phyloP scores from a whole-genome alignment of 2,329 filamentous ascomycete genomes.

The Blastomyces percursus region DNA sequence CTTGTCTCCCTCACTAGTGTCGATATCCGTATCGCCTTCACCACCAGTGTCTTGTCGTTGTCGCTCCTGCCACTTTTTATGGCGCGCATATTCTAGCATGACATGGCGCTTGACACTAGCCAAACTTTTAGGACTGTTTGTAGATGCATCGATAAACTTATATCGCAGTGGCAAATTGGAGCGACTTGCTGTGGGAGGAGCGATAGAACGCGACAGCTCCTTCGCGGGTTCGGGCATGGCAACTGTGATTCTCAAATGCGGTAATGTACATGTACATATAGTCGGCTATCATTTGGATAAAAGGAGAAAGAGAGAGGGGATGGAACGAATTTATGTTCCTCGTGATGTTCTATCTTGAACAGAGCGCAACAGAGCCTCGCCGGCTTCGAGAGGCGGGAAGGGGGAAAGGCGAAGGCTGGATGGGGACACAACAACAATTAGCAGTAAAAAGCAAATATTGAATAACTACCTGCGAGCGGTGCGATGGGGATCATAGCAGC shows the following conservation, averaged over 20 bases:
- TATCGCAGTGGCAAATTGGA: constrained; percentile 19
- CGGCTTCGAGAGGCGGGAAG: no score
- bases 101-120: constrained; percentile 35
- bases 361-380: not conserved
- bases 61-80: constrained; percentile 19
- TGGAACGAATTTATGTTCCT: not conserved
- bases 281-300: not conserved
- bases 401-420: not conserved
- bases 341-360: no score
- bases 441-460: not conserved
- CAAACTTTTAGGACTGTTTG: constrained; percentile 26
- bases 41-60: not conserved
- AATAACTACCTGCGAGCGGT: not conserved
- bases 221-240: constrained; percentile 14
- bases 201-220: not conserved
- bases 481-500: not conserved
- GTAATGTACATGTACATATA: no score
- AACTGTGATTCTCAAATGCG: not conserved
- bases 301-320: not conserved
- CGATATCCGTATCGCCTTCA: not conserved
- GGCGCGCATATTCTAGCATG: constrained; percentile 34
- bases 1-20: not conserved
- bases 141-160: constrained; percentile 33
- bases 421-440: not conserved
- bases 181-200: not conserved